Evolutionary conservation across 331 rosid species (phyloP).

Genomic region (Quercus tomentella): DNA sequence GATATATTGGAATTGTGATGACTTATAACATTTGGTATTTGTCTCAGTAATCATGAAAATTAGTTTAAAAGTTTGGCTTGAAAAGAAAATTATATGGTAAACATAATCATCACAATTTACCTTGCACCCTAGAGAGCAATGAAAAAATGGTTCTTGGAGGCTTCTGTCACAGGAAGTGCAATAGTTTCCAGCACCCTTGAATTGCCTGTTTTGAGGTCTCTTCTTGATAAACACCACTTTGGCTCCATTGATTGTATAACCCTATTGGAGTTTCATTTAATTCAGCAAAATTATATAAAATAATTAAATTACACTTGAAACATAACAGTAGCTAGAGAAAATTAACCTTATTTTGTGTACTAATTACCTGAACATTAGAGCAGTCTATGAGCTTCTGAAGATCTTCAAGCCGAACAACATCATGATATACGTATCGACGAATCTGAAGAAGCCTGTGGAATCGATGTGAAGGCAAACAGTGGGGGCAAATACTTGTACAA

Average conservation of each 20-base stretch:
- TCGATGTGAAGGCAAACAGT: slow-evolving; percentile 87
- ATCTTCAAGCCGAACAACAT: slow-evolving; percentile 91
- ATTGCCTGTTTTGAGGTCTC: slow-evolving; percentile 96
- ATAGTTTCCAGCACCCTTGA: slow-evolving; percentile 91
- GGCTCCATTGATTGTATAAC: slow-evolving; percentile 91
- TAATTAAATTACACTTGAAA: neutral
- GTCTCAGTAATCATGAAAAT: neutral
- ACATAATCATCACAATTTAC: slow-evolving; percentile 20
- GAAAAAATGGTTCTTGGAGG: slow-evolving; percentile 93
- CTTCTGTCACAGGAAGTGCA: slow-evolving; percentile 95
- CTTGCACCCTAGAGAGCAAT: slow-evolving; percentile 97
- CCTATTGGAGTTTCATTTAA: slow-evolving; percentile 25
- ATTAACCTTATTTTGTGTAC: neutral
- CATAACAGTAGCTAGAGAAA: too few relatives aligned
- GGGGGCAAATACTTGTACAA: slow-evolving; percentile 89
- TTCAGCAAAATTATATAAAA: neutral
- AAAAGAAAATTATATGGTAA: neutral
- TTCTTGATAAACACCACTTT: slow-evolving; percentile 98
- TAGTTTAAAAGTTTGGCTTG: neutral
- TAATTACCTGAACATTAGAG: slow-evolving; percentile 80
- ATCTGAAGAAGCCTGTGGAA: slow-evolving; percentile 91
- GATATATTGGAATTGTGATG: too few relatives aligned
- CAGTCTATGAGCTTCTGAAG: slow-evolving; percentile 93
- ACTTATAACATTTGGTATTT: too few relatives aligned
- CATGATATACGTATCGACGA: slow-evolving; percentile 96